Percentiles rank a stretch among this genome's conserved stretches.
Evolutionary conservation across 768 basidiomycete species (phyloP).

Genomic region (Coprinopsis marcescibilis): DNA sequence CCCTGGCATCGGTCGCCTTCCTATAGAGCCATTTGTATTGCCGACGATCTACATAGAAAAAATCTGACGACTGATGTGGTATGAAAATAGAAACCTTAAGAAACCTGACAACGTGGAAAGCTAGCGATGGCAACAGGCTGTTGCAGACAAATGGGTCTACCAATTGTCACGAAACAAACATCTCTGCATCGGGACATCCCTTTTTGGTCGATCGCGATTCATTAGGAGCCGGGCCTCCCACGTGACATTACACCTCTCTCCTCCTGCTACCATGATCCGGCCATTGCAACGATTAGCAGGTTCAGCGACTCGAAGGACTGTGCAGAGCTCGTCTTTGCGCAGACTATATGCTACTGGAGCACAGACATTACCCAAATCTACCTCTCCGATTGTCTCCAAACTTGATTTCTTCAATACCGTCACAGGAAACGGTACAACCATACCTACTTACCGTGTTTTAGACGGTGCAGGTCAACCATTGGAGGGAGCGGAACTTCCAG

Average conservation of each 20-base stretch:
- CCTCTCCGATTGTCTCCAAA: slow-evolving; percentile 61
- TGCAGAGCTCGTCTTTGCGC: background rate
- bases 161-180: background rate
- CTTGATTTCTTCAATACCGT: slow-evolving; percentile 81
- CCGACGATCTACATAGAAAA: background rate
- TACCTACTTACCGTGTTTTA: slow-evolving; percentile 83
- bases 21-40: too few species aligned
- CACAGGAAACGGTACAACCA: slow-evolving; percentile 49
- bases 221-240: background rate
- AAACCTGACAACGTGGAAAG: background rate
- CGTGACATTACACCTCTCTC: background rate
- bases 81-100: background rate
- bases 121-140: slow-evolving; percentile 1
- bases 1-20: slow-evolving; percentile 3
- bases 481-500: slow-evolving; percentile 68
- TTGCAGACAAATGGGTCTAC: background rate
- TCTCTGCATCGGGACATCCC: background rate
- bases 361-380: slow-evolving; percentile 33
- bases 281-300: slow-evolving; percentile 12
- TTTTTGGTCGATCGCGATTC: background rate
- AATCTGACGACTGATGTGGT: background rate
- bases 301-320: background rate
- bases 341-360: background rate
- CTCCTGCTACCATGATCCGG: slow-evolving; percentile 23
- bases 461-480: slow-evolving; percentile 74